These are phyloP conservation scores for Aspergillus chevalieri DNA, from an alignment of 2,329 filamentous ascomycete genomes.

Conservation along the genomic window DNA sequence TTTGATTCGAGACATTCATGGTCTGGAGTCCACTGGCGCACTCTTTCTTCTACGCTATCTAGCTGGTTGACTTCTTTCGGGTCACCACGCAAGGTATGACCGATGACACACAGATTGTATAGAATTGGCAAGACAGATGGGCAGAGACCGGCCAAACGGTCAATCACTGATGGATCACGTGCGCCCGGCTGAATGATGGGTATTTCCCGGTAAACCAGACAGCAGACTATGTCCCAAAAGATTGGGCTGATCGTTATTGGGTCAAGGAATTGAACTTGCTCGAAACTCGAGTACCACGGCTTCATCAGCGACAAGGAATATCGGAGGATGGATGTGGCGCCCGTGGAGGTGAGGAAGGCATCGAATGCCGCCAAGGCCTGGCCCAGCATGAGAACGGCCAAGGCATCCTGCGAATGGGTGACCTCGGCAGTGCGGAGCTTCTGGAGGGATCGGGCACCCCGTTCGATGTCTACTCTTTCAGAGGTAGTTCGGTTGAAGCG, in stretches of 20 bases:
- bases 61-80: not conserved
- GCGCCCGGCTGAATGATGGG: slow-evolving; percentile 2
- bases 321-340: slow-evolving; percentile 11
- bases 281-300: slow-evolving; percentile 2
- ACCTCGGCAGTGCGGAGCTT: slow-evolving; percentile 5
- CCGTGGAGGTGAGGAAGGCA: slow-evolving; percentile 8
- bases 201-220: slow-evolving; percentile 4
- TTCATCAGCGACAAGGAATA: slow-evolving; percentile 10
- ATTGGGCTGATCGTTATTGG: slow-evolving; percentile 3
- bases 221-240: slow-evolving; percentile 3
- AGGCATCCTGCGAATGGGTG: slow-evolving; percentile 5
- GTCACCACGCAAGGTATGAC: not conserved
- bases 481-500: slow-evolving; percentile 3
- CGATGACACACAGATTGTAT: slow-evolving; percentile 5
- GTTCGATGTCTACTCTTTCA: slow-evolving; percentile 3
- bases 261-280: not conserved
- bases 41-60: not conserved
- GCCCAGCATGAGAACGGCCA: slow-evolving; percentile 9
- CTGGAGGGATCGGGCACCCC: slow-evolving; percentile 3
- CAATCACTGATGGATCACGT: slow-evolving; percentile 1
- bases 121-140: slow-evolving; percentile 3
- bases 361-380: slow-evolving; percentile 14
- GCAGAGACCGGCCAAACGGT: slow-evolving; percentile 6
- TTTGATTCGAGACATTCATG: not conserved
- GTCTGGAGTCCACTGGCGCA: slow-evolving; percentile 2